These are phyloP conservation scores for Solanum aculeatissimum DNA, from an alignment of 305 asterid species.

Conservation along the genomic window DNA sequence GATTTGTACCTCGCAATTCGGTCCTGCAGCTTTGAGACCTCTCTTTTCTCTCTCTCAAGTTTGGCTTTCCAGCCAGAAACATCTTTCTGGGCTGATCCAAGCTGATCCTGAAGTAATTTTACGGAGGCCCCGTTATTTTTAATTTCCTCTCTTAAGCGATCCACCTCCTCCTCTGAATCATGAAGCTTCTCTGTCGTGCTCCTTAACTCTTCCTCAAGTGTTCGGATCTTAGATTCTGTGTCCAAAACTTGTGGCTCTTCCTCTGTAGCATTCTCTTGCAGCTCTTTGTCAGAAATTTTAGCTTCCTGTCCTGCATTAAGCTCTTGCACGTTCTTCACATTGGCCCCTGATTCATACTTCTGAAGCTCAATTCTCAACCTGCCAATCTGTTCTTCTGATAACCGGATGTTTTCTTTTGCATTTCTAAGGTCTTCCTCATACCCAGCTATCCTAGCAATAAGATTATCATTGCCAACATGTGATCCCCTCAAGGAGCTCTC, in stretches of 20 bases:
- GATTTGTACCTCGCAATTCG: slow-evolving; percentile 60
- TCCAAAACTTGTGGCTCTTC: slow-evolving; percentile 19
- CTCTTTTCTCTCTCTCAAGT: slow-evolving; percentile 56
- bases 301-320: background rate
- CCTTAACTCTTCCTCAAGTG: slow-evolving; percentile 42
- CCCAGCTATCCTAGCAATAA: background rate
- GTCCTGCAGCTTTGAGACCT: slow-evolving; percentile 58
- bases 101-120: slow-evolving; percentile 41
- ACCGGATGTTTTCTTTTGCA: slow-evolving; percentile 10
- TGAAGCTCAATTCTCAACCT: slow-evolving; percentile 5
- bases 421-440: slow-evolving; percentile 13
- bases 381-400: slow-evolving; percentile 10
- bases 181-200: slow-evolving; percentile 33
- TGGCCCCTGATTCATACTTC: background rate
- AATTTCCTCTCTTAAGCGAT: slow-evolving; percentile 30
- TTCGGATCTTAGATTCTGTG: slow-evolving; percentile 17
- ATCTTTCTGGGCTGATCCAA: slow-evolving; percentile 47
- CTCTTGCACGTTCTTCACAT: background rate
- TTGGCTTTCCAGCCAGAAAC: slow-evolving; percentile 43
- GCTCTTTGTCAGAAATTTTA: background rate
- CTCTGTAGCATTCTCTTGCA: slow-evolving; percentile 10
- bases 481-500: background rate
- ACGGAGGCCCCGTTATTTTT: slow-evolving; percentile 22
- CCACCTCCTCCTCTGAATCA: slow-evolving; percentile 44
- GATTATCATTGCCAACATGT: background rate